Evolutionary conservation across 2,329 filamentous ascomycete species (phyloP).

Genomic region (Aspergillus pseudoterreus): DNA sequence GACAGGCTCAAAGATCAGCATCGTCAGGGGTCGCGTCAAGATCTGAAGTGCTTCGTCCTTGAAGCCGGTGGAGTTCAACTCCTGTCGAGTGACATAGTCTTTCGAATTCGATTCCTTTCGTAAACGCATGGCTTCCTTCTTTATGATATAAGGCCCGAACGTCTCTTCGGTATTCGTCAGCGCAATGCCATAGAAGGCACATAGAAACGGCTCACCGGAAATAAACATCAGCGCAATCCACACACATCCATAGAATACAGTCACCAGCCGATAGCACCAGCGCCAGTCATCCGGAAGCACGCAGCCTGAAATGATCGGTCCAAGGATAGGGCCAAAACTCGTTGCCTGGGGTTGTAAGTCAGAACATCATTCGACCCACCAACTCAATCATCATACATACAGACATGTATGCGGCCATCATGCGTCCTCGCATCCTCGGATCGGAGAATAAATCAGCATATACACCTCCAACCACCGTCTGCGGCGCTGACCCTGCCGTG

Average conservation of each 20-base stretch:
- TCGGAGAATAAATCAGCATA: conserved; percentile 46
- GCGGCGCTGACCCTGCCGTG: conserved; percentile 38
- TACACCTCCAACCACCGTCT: conserved; percentile 43
- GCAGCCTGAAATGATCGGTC: conserved; percentile 45
- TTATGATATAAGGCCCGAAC: conserved; percentile 57
- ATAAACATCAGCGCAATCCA: conserved; percentile 65
- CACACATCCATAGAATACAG: conserved; percentile 12
- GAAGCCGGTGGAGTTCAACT: conserved; percentile 49
- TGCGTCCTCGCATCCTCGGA: conserved; percentile 32
- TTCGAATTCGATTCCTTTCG: conserved; percentile 53
- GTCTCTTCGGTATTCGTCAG: conserved; percentile 45
- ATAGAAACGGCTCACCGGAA: conserved; percentile 35
- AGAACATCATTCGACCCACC: no score
- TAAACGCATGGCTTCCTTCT: conserved; percentile 54
- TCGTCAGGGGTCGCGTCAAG: conserved; percentile 66
- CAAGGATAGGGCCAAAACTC: conserved; percentile 40
- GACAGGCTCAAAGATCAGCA: conserved; percentile 70
- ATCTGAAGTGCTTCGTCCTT: conserved; percentile 55
- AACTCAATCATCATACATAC: conserved; percentile 15
- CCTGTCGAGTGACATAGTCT: conserved; percentile 55
- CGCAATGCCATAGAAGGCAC: neutral
- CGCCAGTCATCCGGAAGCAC: conserved; percentile 40
- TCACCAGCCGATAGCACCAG: conserved; percentile 32
- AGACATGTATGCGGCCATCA: conserved; percentile 42
- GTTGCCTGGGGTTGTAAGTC: conserved; percentile 20